These are phyloP conservation scores for Biscogniauxia sp. DNA, from an alignment of 2,329 filamentous ascomycete genomes.

Conservation along the genomic window DNA sequence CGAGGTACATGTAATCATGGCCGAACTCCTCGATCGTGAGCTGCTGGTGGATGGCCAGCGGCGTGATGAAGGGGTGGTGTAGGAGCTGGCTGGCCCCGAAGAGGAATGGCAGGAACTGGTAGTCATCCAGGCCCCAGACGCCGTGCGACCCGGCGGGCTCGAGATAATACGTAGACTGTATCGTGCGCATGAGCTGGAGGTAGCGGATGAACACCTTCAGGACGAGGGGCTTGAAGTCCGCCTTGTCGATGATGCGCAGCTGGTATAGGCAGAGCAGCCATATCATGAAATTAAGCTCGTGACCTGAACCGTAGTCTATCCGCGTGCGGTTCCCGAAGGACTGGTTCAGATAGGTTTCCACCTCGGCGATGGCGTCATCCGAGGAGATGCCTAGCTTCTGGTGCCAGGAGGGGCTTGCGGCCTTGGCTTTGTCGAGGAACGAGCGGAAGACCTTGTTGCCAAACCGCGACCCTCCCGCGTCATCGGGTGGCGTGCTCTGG, in stretches of 20 bases:
- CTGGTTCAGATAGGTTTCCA: conserved; percentile 75
- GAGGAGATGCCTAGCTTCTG: conserved; percentile 52
- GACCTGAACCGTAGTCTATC: conserved; percentile 95
- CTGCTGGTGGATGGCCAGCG: conserved; percentile 79
- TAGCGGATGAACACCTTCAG: conserved; percentile 81
- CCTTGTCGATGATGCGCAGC: conserved; percentile 59
- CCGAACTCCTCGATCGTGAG: conserved; percentile 84
- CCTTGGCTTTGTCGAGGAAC: conserved; percentile 69
- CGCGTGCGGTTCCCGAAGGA: conserved; percentile 82
- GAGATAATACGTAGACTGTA: conserved; percentile 92
- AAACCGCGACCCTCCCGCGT: conserved; percentile 86
- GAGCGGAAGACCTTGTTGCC: conserved; percentile 89
- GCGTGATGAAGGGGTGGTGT: conserved; percentile 78
- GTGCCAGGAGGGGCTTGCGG: conserved; percentile 62
- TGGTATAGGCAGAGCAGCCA: conserved; percentile 95
- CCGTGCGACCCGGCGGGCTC: conserved; percentile 96
- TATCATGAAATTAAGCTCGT: conserved; percentile 95
- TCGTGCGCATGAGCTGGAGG: conserved; percentile 77
- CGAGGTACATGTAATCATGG: conserved; percentile 82
- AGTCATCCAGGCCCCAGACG: conserved; percentile 97
- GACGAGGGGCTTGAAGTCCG: conserved; percentile 72
- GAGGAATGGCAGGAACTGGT: conserved; percentile 93
- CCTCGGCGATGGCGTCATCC: conserved; percentile 61
- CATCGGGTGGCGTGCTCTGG: conserved; percentile 70
- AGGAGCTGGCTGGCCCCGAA: conserved; percentile 90